Conservation (phyloP, 1,284 basidiomycete species). For the Papiliotrema terrestris region DNA sequence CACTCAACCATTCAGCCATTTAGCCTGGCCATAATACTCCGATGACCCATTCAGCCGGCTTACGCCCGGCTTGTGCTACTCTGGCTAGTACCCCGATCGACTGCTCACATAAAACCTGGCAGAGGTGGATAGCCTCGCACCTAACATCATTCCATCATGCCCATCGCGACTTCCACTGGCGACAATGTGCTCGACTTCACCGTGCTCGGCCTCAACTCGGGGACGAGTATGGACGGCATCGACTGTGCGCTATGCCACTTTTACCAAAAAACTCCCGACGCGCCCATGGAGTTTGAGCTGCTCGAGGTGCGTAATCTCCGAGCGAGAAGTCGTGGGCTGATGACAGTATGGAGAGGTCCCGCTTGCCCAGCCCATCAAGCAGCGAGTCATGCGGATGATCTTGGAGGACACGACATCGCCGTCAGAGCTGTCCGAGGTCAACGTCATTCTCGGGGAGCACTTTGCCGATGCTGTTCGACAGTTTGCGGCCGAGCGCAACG, state of each 20-base stretch:
- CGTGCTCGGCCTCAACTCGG: conserved; percentile 27
- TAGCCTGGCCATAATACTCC: too few relatives aligned
- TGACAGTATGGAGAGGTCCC: conserved; percentile 23
- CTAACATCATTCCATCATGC: background rate
- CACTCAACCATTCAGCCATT: too few relatives aligned
- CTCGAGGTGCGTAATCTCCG: conserved; percentile 7
- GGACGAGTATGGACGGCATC: conserved; percentile 28
- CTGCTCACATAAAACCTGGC: background rate
- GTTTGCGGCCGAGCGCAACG: conserved; percentile 10
- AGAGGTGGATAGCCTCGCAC: background rate
- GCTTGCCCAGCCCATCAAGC: conserved; percentile 23
- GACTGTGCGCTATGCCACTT: conserved; percentile 29
- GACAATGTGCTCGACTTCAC: conserved; percentile 17
- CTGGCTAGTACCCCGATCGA: too few relatives aligned
- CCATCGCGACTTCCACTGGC: background rate
- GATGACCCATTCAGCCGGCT: too few relatives aligned
- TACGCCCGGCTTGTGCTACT: too few relatives aligned
- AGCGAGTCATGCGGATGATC: conserved; percentile 28
- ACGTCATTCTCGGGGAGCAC: conserved; percentile 20
- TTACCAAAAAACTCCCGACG: conserved; percentile 15
- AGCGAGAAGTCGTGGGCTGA: too few relatives aligned
- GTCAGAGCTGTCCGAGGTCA: conserved; percentile 25
- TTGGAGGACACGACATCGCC: conserved; percentile 23
- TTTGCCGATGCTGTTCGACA: conserved; percentile 21
- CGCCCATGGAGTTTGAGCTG: conserved; percentile 26